These are phyloP conservation scores for Chlorella ohadii DNA, from an alignment of 139 green algal genomes.

Conservation along the genomic window DNA sequence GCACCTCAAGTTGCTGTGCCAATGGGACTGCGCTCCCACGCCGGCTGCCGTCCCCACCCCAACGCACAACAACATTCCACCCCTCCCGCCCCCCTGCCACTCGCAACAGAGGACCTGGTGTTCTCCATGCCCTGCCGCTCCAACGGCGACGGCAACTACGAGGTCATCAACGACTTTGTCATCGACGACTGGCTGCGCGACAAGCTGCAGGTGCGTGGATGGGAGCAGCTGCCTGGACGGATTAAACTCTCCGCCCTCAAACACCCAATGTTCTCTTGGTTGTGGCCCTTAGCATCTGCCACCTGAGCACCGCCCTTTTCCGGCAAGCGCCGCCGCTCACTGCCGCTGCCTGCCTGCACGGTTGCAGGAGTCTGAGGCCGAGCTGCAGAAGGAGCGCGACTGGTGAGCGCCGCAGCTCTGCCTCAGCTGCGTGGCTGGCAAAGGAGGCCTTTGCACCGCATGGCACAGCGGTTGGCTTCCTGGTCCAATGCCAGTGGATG, in stretches of 20 bases:
- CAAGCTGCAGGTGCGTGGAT: conserved; percentile 65
- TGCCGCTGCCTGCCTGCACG: not conserved
- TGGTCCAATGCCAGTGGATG: too few species aligned
- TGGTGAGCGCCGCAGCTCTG: conserved; percentile 45
- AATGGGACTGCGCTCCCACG: too few species aligned
- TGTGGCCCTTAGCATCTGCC: too few species aligned
- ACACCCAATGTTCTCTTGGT: too few species aligned
- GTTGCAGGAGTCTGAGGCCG: conserved; percentile 65
- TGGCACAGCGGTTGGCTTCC: too few species aligned
- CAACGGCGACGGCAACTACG: conserved; percentile 88
- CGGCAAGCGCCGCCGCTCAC: too few species aligned
- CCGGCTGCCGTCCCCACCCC: too few species aligned
- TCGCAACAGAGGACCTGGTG: conserved; percentile 77
- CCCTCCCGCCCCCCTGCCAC: not conserved
- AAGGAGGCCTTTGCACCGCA: too few species aligned
- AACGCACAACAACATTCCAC: not conserved
- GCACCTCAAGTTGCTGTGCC: too few species aligned
- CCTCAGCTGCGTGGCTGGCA: too few species aligned
- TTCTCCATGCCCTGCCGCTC: conserved; percentile 91
- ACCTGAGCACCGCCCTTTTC: too few species aligned
- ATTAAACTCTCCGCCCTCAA: too few species aligned
- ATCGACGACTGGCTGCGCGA: conserved; percentile 87
- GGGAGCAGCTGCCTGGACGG: not conserved
- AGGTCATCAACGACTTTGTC: conserved; percentile 77
- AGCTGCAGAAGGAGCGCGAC: conserved; percentile 87